These are phyloP conservation scores for Claviceps sp. DNA, from an alignment of 2,329 filamentous ascomycete genomes.

Conservation along the genomic window DNA sequence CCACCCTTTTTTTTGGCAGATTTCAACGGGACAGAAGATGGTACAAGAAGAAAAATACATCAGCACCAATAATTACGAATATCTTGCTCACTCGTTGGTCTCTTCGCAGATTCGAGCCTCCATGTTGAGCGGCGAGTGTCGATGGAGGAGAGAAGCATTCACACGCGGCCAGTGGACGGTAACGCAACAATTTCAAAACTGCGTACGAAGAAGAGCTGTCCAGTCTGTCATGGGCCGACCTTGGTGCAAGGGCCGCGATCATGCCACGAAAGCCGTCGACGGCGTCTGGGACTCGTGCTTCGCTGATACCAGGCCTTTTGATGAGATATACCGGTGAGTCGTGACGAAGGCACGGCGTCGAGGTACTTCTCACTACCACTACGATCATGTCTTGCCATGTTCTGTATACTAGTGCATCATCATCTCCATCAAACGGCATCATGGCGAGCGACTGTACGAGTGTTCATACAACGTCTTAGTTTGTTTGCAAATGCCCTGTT, in stretches of 20 bases:
- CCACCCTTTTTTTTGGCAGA: background rate
- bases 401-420: slow-evolving; percentile 4
- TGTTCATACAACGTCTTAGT: background rate
- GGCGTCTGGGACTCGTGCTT: slow-evolving; percentile 99
- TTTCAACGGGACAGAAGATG: background rate
- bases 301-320: slow-evolving; percentile 83
- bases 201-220: slow-evolving; percentile 70
- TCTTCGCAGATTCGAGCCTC: slow-evolving; percentile 66
- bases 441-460: background rate
- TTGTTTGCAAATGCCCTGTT: background rate
- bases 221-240: slow-evolving; percentile 68
- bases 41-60: background rate
- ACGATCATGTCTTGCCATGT: background rate
- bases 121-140: slow-evolving; percentile 85
- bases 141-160: slow-evolving; percentile 78
- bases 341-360: slow-evolving; percentile 7
- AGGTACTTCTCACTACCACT: background rate
- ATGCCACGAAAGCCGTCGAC: slow-evolving; percentile 80
- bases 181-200: slow-evolving; percentile 87
- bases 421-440: background rate
- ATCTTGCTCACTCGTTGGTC: background rate
- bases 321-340: slow-evolving; percentile 93
- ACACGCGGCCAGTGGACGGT: slow-evolving; percentile 75
- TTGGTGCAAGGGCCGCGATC: slow-evolving; percentile 68
- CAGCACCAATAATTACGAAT: background rate